phyloP scores from a whole-genome alignment of 2,329 filamentous ascomycete species.

The Aspergillus felis region DNA sequence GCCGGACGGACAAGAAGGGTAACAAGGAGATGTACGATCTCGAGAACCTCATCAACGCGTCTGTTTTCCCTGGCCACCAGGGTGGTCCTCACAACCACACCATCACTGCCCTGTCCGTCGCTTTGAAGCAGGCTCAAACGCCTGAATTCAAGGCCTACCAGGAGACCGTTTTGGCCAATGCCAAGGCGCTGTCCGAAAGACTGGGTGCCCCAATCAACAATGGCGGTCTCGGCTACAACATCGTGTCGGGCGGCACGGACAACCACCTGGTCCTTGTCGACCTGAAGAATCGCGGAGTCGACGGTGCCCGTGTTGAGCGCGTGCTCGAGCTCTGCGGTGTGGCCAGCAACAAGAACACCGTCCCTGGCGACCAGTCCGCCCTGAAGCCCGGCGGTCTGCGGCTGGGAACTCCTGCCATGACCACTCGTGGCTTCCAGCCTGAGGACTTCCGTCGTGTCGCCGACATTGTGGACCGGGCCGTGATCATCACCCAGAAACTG shows the following conservation, averaged over 20 bases:
- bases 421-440: constrained; percentile 84
- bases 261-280: constrained; percentile 97
- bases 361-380: constrained; percentile 90
- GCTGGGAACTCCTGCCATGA: constrained; percentile 97
- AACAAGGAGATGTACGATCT: constrained; percentile 90
- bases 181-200: constrained; percentile 77
- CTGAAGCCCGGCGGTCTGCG: constrained; percentile 89
- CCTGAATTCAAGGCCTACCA: constrained; percentile 94
- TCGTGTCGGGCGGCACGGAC: constrained; percentile 93
- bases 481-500: constrained; percentile 71
- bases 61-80: constrained; percentile 98
- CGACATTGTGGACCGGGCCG: constrained; percentile 78
- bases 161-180: constrained; percentile 85
- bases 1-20: constrained; percentile 85
- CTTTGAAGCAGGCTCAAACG: constrained; percentile 86
- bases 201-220: constrained; percentile 66
- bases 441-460: constrained; percentile 84
- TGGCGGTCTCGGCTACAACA: constrained; percentile 77
- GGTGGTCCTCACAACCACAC: constrained; percentile 99
- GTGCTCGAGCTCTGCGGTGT: constrained; percentile 90
- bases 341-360: constrained; percentile 99
- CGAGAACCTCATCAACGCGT: constrained; percentile 96
- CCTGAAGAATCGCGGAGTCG: constrained; percentile 78
- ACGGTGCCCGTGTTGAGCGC: constrained; percentile 88
- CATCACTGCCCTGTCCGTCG: constrained; percentile 93